phyloP scores from a whole-genome alignment of 2,329 filamentous ascomycete genomes.

The Aspergillus costaricaensis region DNA sequence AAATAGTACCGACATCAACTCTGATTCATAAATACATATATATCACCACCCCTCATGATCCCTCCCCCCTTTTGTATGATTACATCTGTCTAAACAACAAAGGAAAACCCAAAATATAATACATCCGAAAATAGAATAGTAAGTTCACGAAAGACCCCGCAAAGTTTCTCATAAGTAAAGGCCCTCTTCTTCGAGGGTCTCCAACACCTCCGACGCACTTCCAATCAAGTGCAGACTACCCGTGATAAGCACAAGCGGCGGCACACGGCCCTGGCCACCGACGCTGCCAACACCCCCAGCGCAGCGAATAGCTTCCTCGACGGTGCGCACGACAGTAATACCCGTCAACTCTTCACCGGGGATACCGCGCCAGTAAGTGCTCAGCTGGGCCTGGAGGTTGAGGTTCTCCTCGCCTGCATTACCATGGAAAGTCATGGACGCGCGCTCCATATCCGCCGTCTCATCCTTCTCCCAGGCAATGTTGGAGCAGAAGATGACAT shows the following conservation, averaged over 20 bases:
- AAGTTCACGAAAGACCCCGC: background rate
- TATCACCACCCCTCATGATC: too few relatives aligned
- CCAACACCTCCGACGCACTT: background rate
- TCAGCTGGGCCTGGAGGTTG: background rate
- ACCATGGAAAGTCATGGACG: background rate
- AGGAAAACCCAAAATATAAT: background rate
- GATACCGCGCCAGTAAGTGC: background rate
- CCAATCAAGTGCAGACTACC: constrained; percentile 3
- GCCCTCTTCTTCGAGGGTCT: background rate
- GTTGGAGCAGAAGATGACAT: constrained; percentile 1
- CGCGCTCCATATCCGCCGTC: background rate
- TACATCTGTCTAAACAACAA: background rate
- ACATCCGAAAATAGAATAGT: background rate
- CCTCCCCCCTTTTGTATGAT: background rate
- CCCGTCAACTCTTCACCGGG: background rate
- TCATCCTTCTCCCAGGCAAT: background rate
- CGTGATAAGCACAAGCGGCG: background rate
- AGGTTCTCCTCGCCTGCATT: background rate
- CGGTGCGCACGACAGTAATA: background rate
- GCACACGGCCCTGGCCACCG: background rate
- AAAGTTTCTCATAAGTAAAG: background rate
- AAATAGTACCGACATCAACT: too few relatives aligned
- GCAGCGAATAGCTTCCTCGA: background rate
- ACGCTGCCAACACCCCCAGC: background rate
- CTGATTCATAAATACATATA: too few relatives aligned